phyloP scores from a whole-genome alignment of 495 filamentous ascomycete genomes.

The Aspergillus bertholletiae region DNA sequence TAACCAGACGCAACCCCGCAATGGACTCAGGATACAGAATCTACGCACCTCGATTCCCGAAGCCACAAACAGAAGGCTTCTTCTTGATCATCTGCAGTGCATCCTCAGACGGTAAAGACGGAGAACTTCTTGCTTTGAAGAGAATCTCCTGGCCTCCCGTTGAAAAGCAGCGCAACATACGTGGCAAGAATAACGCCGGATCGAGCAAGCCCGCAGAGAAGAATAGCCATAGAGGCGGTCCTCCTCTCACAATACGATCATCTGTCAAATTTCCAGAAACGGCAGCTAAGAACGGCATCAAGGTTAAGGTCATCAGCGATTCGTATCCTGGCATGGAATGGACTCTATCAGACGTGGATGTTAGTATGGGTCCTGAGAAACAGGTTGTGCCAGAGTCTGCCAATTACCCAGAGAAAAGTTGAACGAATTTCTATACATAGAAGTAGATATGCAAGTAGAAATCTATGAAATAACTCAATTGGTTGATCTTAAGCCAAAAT shows the following conservation, averaged over 20 bases:
- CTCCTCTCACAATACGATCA: conserved; percentile 27
- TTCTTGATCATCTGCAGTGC: conserved; percentile 65
- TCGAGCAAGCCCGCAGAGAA: conserved; percentile 23
- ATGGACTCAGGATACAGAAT: conserved; percentile 62
- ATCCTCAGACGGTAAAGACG: conserved; percentile 56
- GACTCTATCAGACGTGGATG: conserved; percentile 31
- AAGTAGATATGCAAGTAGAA: not conserved
- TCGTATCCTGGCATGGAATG: conserved; percentile 82
- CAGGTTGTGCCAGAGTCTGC: conserved; percentile 17
- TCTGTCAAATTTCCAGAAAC: conserved; percentile 60
- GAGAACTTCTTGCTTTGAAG: conserved; percentile 79
- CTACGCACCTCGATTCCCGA: conserved; percentile 86
- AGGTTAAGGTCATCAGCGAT: conserved; percentile 77
- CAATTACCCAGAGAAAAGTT: conserved; percentile 1
- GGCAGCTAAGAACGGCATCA: conserved; percentile 38
- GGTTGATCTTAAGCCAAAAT: not conserved
- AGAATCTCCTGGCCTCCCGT: conserved; percentile 67
- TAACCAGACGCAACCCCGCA: conserved; percentile 65
- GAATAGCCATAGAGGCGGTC: conserved; percentile 9
- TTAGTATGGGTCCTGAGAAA: conserved; percentile 16
- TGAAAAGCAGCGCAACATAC: conserved; percentile 16
- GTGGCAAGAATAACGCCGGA: conserved; percentile 14
- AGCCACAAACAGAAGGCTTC: conserved; percentile 92
- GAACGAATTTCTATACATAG: not conserved
- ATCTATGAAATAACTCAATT: not conserved